Base-by-base conservation (phyloP, 768 basidiomycete genomes). In the Obba rivulosa region DNA sequence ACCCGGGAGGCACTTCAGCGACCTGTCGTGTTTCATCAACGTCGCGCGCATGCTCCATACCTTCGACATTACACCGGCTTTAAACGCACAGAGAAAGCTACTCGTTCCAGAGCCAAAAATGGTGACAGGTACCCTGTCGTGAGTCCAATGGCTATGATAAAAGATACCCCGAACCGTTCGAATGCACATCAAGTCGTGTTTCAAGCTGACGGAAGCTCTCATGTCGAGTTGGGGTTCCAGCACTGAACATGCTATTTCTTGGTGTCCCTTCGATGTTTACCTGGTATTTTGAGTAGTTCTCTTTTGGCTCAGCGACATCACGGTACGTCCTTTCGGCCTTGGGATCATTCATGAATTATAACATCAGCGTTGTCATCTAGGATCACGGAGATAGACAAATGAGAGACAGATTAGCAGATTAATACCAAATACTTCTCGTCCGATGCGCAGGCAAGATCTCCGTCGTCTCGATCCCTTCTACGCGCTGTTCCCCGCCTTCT, bases 371-470 rank as follows among this genome's bases (percentile, higher is more conserved):
- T n/a, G n/a, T n/a, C n/a, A n/a, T n/a, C n/a, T n/a, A n/a, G n/a
- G n/a, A n/a, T n/a, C n/a, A n/a, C n/a, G n/a, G n/a, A n/a, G n/a
- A n/a, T n/a, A n/a, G n/a, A n/a, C n/a, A 31, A 13, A 31, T 31
- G 28, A 31, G 28, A 31, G 28, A 7, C 28, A 31, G n/a, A 31
- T 31, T 13, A 31, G 5, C 5, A 31, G 5, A 44, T 71, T 69
- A 92, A 68, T 92, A 92, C 90, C 90, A 92, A 23, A 87, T 85
- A 55, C 87, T 86, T 64, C 90, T 75, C 20, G 85, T 92, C 44
- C 84, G 77, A 60, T 92, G 90, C 24, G 80, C 77, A 16, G 90
- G 88, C 7, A 82, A 68, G 52, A 87, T 70, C 48, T 75, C 70
- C 14, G 65, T 69, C 8, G 67, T 67, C 49, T 77, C 65, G 11